Conservation (phyloP, 1,284 basidiomycete species). For the Malassezia psittaci region DNA sequence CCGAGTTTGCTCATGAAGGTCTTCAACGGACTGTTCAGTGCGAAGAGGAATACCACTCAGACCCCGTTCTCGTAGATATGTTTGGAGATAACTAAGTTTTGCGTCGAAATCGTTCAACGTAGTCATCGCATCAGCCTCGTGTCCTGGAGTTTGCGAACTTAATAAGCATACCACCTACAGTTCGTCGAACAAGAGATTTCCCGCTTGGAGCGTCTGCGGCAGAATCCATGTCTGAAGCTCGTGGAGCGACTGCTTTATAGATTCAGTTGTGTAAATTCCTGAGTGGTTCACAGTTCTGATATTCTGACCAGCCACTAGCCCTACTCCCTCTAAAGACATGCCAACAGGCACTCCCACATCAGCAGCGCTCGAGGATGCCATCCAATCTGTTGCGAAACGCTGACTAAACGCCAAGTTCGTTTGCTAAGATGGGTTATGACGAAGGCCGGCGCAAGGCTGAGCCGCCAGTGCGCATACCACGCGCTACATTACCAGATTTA, state of each 20-base stretch:
- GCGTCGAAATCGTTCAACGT: neutral
- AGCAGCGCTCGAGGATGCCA: too few relatives aligned
- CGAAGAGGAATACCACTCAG: conserved; percentile 9
- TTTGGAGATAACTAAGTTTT: neutral
- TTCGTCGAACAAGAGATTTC: conserved; percentile 3
- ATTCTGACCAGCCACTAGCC: too few relatives aligned
- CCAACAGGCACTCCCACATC: too few relatives aligned
- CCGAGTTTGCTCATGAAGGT: neutral
- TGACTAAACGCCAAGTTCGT: neutral
- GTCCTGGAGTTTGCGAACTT: neutral
- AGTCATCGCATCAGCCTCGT: neutral
- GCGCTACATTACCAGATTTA: conserved; percentile 11
- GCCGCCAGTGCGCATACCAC: neutral
- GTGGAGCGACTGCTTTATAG: neutral
- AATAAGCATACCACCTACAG: conserved; percentile 3
- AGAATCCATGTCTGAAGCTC: neutral
- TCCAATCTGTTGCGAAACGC: neutral
- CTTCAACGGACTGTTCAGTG: neutral
- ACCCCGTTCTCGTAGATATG: neutral
- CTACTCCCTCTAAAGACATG: too few relatives aligned
- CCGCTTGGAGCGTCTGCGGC: neutral
- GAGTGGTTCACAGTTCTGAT: too few relatives aligned
- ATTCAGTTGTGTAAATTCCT: too few relatives aligned
- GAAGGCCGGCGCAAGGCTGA: neutral
- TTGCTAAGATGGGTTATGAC: neutral